A percentile compares a stretch with the other conserved stretches of the same genome.
Evolutionary conservation across 176 grass and related monocot genomes (phyloP).

Genomic region (Carex parvula): DNA sequence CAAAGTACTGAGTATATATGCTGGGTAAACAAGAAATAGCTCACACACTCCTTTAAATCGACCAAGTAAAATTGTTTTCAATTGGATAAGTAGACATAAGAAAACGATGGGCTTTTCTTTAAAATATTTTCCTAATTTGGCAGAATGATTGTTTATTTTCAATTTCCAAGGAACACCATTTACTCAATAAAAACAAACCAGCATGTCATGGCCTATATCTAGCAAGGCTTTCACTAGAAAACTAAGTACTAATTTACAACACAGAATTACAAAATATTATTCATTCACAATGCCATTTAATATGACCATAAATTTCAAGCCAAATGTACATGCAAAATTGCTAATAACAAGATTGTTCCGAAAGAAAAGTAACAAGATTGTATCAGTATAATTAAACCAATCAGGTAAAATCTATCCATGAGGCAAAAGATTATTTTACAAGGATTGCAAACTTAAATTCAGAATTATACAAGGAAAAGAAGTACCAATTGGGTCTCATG

Average conservation of each 20-base stretch:
- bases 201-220: neutral
- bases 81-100: neutral
- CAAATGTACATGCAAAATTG: neutral
- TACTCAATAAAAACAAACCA: neutral
- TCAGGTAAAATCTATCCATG: neutral
- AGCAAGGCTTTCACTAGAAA: neutral
- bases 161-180: neutral
- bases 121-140: neutral
- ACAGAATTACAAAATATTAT: neutral
- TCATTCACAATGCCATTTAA: neutral
- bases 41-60: neutral
- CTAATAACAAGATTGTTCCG: too few relatives aligned
- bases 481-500: constrained; percentile 80
- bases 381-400: neutral
- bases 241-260: neutral
- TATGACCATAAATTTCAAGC: neutral
- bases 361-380: neutral
- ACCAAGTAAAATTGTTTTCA: neutral
- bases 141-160: neutral
- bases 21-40: neutral
- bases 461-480: neutral
- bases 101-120: neutral
- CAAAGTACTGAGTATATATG: neutral
- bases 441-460: neutral
- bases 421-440: neutral